Evolutionary conservation across 306 rosid genomes (phyloP).

Genomic region (Trifolium dubium): DNA sequence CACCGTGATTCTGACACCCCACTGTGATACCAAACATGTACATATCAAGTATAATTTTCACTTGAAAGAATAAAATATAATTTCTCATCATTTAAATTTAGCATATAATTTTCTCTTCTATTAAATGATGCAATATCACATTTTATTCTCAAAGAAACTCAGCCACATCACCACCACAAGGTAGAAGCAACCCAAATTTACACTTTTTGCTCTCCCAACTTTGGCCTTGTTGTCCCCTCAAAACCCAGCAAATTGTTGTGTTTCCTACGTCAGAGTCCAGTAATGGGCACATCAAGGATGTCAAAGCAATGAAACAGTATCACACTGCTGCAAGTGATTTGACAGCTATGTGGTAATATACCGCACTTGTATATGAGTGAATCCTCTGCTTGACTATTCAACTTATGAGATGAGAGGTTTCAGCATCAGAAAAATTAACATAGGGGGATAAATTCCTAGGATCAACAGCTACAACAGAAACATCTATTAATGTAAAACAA

Average conservation of each 20-base stretch:
- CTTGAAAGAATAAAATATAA: too few species aligned
- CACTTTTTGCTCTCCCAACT: neutral
- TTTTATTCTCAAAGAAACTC: too few species aligned
- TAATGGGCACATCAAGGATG: neutral
- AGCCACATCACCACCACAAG: neutral
- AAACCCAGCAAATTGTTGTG: neutral
- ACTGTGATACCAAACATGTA: too few species aligned
- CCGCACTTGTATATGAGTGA: neutral
- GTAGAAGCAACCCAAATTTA: neutral
- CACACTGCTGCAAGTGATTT: slow-evolving; percentile 1
- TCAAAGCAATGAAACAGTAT: neutral
- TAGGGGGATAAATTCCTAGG: too few species aligned
- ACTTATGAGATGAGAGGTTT: neutral
- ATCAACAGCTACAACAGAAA: neutral
- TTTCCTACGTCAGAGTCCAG: neutral
- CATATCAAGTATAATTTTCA: too few species aligned
- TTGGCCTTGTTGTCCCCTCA: neutral
- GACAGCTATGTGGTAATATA: neutral
- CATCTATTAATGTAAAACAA: neutral
- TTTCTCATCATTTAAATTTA: too few species aligned
- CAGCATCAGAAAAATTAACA: too few species aligned
- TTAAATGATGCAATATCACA: too few species aligned
- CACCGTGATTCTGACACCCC: too few species aligned
- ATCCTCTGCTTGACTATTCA: neutral
- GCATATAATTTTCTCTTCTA: too few species aligned